These are phyloP conservation scores for Fusarium chaquense DNA, from an alignment of 2,329 filamentous ascomycete genomes.

Conservation along the genomic window DNA sequence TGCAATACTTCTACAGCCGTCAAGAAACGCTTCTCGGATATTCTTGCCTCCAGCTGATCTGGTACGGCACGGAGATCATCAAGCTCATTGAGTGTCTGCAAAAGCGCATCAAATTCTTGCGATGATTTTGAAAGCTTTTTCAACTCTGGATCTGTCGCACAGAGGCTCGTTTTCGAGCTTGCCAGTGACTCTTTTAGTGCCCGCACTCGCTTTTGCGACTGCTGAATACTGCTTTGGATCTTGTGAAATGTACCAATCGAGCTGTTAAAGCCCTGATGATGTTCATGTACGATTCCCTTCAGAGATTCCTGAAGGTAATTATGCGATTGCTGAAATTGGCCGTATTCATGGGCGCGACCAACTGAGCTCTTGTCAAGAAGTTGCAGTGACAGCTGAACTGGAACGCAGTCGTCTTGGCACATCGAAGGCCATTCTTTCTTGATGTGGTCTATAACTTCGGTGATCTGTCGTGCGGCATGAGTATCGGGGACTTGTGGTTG, in stretches of 20 bases:
- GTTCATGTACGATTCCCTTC: conserved; percentile 96
- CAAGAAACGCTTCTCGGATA: conserved; percentile 95
- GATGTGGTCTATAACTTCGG: conserved; percentile 81
- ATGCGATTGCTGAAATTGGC: conserved; percentile 85
- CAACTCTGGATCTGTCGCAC: conserved; percentile 88
- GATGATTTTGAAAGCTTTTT: conserved; percentile 89
- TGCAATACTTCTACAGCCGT: conserved; percentile 93
- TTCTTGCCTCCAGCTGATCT: conserved; percentile 91
- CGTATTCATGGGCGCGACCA: conserved; percentile 88
- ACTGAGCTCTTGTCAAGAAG: conserved; percentile 94
- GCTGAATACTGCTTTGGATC: conserved; percentile 92
- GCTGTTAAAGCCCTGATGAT: conserved; percentile 99
- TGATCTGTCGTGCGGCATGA: conserved; percentile 68
- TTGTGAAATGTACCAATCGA: conserved; percentile 99
- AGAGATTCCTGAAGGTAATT: conserved; percentile 90
- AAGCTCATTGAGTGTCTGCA: conserved; percentile 84
- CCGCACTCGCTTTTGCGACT: conserved; percentile 87
- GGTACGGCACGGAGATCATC: conserved; percentile 91
- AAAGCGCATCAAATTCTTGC: conserved; percentile 88
- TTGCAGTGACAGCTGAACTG: conserved; percentile 94
- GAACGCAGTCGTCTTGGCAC: conserved; percentile 88
- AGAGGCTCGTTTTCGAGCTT: conserved; percentile 82
- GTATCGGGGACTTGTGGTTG: conserved; percentile 49
- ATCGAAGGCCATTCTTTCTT: conserved; percentile 92
- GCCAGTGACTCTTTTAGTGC: conserved; percentile 85